Evolutionary conservation across 2,329 filamentous ascomycete species (phyloP).

Genomic region (Zopfia rhizophila): DNA sequence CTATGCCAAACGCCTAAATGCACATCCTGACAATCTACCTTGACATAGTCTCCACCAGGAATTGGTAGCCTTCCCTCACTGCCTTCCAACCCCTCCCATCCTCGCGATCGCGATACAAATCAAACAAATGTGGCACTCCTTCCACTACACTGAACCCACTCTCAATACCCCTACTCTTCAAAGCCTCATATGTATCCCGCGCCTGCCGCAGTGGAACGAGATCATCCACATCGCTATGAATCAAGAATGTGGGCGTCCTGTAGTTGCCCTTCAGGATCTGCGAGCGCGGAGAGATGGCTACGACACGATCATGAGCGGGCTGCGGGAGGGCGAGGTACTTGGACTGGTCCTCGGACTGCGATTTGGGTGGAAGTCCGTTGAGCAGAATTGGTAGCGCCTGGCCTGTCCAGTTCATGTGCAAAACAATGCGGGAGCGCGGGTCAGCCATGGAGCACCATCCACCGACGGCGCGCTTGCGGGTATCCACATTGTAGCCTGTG

Average conservation of each 20-base stretch:
- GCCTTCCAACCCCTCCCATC: conserved; percentile 4
- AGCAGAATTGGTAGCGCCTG: conserved; percentile 52
- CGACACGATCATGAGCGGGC: conserved; percentile 18
- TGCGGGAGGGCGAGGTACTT: conserved; percentile 11
- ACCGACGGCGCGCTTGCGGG: conserved; percentile 1
- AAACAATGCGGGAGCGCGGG: conserved; percentile 49
- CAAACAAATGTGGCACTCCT: conserved; percentile 14
- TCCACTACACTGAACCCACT: conserved; percentile 10
- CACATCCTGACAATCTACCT: too few species aligned
- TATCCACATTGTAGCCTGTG: conserved; percentile 22
- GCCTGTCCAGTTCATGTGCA: conserved; percentile 58
- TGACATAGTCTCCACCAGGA: too few species aligned
- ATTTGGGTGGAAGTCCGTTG: conserved; percentile 31
- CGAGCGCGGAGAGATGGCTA: conserved; percentile 18
- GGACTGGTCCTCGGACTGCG: conserved; percentile 21
- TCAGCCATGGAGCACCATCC: conserved; percentile 41
- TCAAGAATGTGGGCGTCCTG: conserved; percentile 22
- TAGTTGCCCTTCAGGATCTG: conserved; percentile 23
- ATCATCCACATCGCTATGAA: conserved; percentile 24
- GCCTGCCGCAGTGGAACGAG: conserved; percentile 15
- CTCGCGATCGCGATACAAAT: conserved; percentile 9
- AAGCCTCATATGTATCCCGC: conserved; percentile 1
- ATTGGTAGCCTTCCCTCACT: conserved; percentile 2
- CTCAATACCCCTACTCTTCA: conserved; percentile 5
- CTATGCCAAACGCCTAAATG: too few species aligned